Percentiles rank a stretch among this genome's conserved stretches.
phyloP scores from a whole-genome alignment of 2,329 filamentous ascomycete species.

The Microdochium nivale region DNA sequence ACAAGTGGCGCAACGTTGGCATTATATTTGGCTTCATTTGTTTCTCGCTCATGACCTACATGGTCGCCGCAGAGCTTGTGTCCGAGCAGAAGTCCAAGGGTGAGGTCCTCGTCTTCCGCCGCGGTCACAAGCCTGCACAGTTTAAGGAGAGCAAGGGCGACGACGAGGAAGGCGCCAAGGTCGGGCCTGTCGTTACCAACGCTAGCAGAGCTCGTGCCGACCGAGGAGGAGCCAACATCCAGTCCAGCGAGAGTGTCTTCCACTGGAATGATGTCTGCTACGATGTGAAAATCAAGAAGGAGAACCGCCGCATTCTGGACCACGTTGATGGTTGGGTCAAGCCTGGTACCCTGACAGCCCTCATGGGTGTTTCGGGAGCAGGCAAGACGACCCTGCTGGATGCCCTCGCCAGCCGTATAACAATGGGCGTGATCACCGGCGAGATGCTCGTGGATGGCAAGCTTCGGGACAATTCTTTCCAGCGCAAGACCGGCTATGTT shows the following conservation, averaged over 20 bases:
- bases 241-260: slow-evolving; percentile 65
- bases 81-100: slow-evolving; percentile 64
- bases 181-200: slow-evolving; percentile 36
- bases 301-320: slow-evolving; percentile 68
- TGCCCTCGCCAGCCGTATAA: slow-evolving; percentile 75
- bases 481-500: slow-evolving; percentile 86
- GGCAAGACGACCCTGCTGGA: slow-evolving; percentile 89
- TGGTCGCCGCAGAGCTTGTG: slow-evolving; percentile 57
- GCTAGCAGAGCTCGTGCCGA: slow-evolving; percentile 28
- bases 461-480: slow-evolving; percentile 72
- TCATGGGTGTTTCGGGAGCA: slow-evolving; percentile 90
- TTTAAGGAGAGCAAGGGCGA: slow-evolving; percentile 57
- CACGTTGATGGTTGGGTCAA: slow-evolving; percentile 91
- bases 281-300: slow-evolving; percentile 67
- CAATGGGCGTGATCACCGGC: slow-evolving; percentile 81
- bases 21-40: slow-evolving; percentile 57
- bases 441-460: slow-evolving; percentile 64
- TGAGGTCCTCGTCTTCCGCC: slow-evolving; percentile 67
- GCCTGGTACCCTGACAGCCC: slow-evolving; percentile 78
- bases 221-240: slow-evolving; percentile 32
- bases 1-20: slow-evolving; percentile 66
- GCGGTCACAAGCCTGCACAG: slow-evolving; percentile 52
- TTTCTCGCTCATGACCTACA: slow-evolving; percentile 54
- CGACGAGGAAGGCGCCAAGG: slow-evolving; percentile 39
- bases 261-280: slow-evolving; percentile 81